phyloP scores from a whole-genome alignment of 257 asterid genomes.

The Vinca minor region DNA sequence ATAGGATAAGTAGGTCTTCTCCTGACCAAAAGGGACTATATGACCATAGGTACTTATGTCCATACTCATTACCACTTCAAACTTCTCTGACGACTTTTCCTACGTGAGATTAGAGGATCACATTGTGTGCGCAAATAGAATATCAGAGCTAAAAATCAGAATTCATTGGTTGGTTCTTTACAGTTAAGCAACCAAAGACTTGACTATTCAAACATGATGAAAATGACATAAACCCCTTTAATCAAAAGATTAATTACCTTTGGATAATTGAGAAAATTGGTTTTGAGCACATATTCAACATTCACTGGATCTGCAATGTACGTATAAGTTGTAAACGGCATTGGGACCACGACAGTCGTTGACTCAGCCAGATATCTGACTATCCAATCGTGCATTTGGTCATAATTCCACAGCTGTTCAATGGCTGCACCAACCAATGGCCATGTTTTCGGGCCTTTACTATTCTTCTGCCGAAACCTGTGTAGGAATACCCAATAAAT shows the following conservation, averaged over 20 bases:
- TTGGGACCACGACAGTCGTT: slow-evolving; percentile 30
- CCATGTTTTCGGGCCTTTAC: slow-evolving; percentile 66
- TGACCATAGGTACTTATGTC: too few relatives aligned
- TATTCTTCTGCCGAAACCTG: slow-evolving; percentile 39
- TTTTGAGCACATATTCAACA: slow-evolving; percentile 60
- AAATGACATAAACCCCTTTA: slow-evolving; percentile 21
- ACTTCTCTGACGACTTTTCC: too few relatives aligned
- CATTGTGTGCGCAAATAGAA: neutral
- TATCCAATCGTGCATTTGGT: slow-evolving; percentile 50
- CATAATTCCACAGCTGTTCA: slow-evolving; percentile 53
- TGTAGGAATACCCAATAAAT: slow-evolving; percentile 44
- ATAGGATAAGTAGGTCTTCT: too few relatives aligned
- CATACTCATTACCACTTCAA: too few relatives aligned
- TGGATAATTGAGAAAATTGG: slow-evolving; percentile 58
- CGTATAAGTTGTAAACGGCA: slow-evolving; percentile 36
- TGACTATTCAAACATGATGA: slow-evolving; percentile 5
- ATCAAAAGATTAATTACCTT: slow-evolving; percentile 45
- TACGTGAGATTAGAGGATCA: too few relatives aligned
- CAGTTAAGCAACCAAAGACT: neutral
- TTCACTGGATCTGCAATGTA: slow-evolving; percentile 57
- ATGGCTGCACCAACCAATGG: slow-evolving; percentile 56
- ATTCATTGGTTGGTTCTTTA: slow-evolving; percentile 2
- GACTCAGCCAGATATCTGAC: slow-evolving; percentile 32
- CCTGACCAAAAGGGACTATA: neutral
- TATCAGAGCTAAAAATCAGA: neutral